phyloP scores from a whole-genome alignment of 2,329 filamentous ascomycete genomes.

The Tolypocladium sp. region DNA sequence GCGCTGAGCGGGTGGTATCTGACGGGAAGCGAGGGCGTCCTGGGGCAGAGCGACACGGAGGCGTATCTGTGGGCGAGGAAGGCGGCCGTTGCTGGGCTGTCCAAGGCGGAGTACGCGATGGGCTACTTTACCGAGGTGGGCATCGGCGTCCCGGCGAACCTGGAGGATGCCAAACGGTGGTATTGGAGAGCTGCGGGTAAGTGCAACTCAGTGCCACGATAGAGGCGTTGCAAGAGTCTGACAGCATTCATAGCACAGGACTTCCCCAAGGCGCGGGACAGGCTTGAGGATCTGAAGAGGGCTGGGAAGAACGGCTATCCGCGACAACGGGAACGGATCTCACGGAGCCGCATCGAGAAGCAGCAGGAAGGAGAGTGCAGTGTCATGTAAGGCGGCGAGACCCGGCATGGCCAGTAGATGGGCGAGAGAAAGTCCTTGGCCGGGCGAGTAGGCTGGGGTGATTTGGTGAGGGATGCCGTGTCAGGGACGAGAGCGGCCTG shows the following conservation, averaged over 20 bases:
- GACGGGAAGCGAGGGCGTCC: conserved; percentile 77
- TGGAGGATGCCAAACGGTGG: conserved; percentile 96
- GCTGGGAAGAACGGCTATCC: conserved; percentile 58
- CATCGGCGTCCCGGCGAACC: conserved; percentile 74
- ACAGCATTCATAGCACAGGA: conserved; percentile 61
- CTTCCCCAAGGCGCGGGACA: conserved; percentile 85
- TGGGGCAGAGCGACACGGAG: conserved; percentile 89
- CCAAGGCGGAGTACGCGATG: conserved; percentile 95
- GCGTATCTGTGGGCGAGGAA: conserved; percentile 96
- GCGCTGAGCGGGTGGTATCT: conserved; percentile 88
- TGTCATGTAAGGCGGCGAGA: conserved; percentile 70
- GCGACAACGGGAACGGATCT: conserved; percentile 69
- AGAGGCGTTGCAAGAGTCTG: background rate
- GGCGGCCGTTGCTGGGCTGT: conserved; percentile 75
- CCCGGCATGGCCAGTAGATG: too few relatives aligned
- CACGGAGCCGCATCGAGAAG: conserved; percentile 69
- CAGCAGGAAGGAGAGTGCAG: conserved; percentile 84
- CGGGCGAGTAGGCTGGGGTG: too few relatives aligned
- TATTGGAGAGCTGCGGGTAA: conserved; percentile 95
- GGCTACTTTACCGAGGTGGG: conserved; percentile 95
- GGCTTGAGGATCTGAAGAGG: conserved; percentile 84
- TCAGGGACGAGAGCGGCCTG: too few relatives aligned
- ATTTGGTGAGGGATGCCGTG: too few relatives aligned
- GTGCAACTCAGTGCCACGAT: conserved; percentile 25
- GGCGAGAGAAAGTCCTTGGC: too few relatives aligned